These are phyloP conservation scores for Fusarium brachygibbosum DNA, from an alignment of 2,329 filamentous ascomycete species.

Conservation along the genomic window DNA sequence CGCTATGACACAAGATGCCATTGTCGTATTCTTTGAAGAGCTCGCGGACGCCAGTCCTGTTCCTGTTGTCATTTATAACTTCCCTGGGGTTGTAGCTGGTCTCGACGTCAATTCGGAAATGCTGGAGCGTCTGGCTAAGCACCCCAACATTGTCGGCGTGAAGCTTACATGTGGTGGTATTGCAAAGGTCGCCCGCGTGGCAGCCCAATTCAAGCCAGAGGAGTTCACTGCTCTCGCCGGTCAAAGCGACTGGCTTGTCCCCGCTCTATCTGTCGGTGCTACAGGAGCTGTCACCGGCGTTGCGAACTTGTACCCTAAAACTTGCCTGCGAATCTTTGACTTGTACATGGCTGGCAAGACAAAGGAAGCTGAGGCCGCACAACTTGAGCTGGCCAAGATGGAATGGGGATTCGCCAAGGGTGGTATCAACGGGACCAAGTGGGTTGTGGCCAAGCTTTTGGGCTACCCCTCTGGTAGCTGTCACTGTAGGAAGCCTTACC, in stretches of 20 bases:
- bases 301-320: slow-evolving; percentile 72
- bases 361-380: slow-evolving; percentile 62
- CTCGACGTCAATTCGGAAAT: slow-evolving; percentile 77
- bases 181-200: slow-evolving; percentile 76
- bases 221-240: slow-evolving; percentile 76
- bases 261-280: slow-evolving; percentile 69
- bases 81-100: slow-evolving; percentile 75
- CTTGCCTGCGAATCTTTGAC: slow-evolving; percentile 65
- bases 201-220: slow-evolving; percentile 62
- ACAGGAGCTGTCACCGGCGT: slow-evolving; percentile 74
- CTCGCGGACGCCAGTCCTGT: slow-evolving; percentile 69
- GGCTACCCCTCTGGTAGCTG: slow-evolving; percentile 66
- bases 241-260: slow-evolving; percentile 79
- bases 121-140: slow-evolving; percentile 68
- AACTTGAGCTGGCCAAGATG: slow-evolving; percentile 64
- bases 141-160: slow-evolving; percentile 76
- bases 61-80: slow-evolving; percentile 80
- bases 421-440: slow-evolving; percentile 73
- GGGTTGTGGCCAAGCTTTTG: slow-evolving; percentile 66
- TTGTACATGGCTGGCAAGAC: slow-evolving; percentile 62
- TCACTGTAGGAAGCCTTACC: slow-evolving; percentile 68
- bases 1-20: slow-evolving; percentile 70
- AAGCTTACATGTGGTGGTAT: slow-evolving; percentile 83
- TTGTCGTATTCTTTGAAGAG: slow-evolving; percentile 74
- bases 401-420: slow-evolving; percentile 70